These are phyloP conservation scores for Cardamine occulta DNA, from an alignment of 345 rosid species.

Conservation along the genomic window DNA sequence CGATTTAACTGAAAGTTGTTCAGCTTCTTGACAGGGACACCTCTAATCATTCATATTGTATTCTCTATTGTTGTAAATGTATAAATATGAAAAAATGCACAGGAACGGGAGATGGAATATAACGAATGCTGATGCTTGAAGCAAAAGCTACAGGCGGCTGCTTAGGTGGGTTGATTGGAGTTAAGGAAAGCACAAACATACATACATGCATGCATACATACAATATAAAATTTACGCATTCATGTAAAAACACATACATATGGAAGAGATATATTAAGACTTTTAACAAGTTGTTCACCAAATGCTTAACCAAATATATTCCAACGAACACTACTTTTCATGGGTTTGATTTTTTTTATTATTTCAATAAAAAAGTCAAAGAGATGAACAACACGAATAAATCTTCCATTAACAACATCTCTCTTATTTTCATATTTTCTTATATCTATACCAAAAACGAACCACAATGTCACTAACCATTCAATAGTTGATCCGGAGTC, in stretches of 20 bases:
- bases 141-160: constrained; percentile 29
- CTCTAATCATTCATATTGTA: not conserved
- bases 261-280: not conserved
- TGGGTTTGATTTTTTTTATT: not conserved
- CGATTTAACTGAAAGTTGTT: constrained; percentile 30
- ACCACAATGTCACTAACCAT: constrained; percentile 36
- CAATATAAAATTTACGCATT: not conserved
- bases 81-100: constrained; percentile 10
- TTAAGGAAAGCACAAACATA: constrained; percentile 12
- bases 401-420: constrained; percentile 12
- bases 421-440: constrained; percentile 19
- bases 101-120: constrained; percentile 23
- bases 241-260: not conserved
- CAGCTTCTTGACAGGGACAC: constrained; percentile 27
- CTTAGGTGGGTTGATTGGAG: constrained; percentile 23
- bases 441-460: constrained; percentile 22
- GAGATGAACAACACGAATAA: constrained; percentile 16
- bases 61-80: not conserved
- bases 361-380: constrained; percentile 20
- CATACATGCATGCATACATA: not conserved
- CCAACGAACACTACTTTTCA: constrained; percentile 22
- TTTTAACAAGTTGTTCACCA: constrained; percentile 34
- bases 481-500: constrained; percentile 3
- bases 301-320: constrained; percentile 25
- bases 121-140: constrained; percentile 30